These are phyloP conservation scores for Talaromyces sp. DNA, from an alignment of 2,329 filamentous ascomycete genomes.

Conservation along the genomic window DNA sequence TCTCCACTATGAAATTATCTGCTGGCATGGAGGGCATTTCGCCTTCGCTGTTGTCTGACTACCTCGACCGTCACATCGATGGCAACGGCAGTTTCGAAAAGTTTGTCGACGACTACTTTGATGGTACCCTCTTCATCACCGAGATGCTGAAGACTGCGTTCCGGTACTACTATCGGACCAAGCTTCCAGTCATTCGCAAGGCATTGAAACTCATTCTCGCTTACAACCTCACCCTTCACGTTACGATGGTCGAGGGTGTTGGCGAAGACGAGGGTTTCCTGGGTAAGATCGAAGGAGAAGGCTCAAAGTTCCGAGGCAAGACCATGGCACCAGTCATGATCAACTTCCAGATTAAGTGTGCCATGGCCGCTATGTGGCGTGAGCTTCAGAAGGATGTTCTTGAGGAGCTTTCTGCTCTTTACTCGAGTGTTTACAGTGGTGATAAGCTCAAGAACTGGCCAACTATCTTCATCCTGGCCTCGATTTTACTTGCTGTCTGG, in stretches of 20 bases:
- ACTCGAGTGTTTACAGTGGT: conserved; percentile 96
- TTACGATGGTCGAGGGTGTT: conserved; percentile 88
- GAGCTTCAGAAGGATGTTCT: conserved; percentile 94
- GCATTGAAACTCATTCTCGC: conserved; percentile 90
- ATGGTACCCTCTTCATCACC: conserved; percentile 89
- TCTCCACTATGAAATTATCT: conserved; percentile 81
- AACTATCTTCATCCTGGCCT: conserved; percentile 95
- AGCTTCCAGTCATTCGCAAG: conserved; percentile 85
- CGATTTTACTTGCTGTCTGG: conserved; percentile 89
- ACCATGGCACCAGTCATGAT: conserved; percentile 96
- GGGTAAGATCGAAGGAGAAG: conserved; percentile 78
- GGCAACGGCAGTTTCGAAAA: conserved; percentile 82
- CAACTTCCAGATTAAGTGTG: conserved; percentile 98
- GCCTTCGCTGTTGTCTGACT: conserved; percentile 73
- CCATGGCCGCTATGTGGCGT: conserved; percentile 96
- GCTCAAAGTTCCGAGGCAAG: conserved; percentile 83
- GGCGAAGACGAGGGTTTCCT: conserved; percentile 71
- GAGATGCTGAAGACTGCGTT: conserved; percentile 95
- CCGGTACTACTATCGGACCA: conserved; percentile 84
- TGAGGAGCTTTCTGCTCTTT: conserved; percentile 84
- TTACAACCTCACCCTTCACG: conserved; percentile 90
- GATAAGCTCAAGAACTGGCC: conserved; percentile 99
- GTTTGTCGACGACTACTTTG: conserved; percentile 94
- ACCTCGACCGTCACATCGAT: conserved; percentile 92
- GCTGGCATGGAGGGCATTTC: conserved; percentile 86